Evolutionary conservation across 768 basidiomycete genomes (phyloP), one percentile per base, ranked within the genome.

Genomic region (Boletus rufocinnamomeus): DNA sequence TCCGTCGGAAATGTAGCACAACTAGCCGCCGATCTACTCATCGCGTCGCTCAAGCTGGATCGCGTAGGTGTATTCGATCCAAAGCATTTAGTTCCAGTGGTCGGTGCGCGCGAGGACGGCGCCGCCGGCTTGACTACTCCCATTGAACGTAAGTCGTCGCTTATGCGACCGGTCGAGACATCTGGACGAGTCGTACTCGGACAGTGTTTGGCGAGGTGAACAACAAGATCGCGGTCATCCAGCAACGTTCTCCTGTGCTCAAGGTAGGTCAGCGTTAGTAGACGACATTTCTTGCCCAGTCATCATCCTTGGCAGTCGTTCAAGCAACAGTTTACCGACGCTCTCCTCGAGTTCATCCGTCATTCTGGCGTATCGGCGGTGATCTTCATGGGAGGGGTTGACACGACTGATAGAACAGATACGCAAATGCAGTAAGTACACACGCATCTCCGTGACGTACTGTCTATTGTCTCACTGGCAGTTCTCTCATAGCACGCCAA

Each of bases 1-100:
- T 92, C 91, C 6, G 83, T 84, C 13, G 91, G 88, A 49, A 93
- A 93, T 74, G 81, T 93, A 44, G 79, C 85, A n/a, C 91, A 94
- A 66, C 79, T 94, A 14, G 83, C 90, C 0, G 84, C 76, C 11
- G 91, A 94, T 72, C 74, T 94, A 19, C 74, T 94, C 59, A 85
- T 92, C 60, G 72, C 86, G 6, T 85, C 87, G 2, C 76, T 91
- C 48, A 77, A 77, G 32, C 78, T 94, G 23, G 71, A 76, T 52
- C 77, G 81, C 47, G 73, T 91, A 9, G 92, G 87, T 35, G 72
- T 83, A 11, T 78, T 93, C 48, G 84, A 92, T 64, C 74, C 85
- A 21, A 76, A 74, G 37, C 82, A 82, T 59, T 78, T 89, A 34
- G 79, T 90, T 8, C 89, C 92, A 5, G 82, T 88, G n/a, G 81